phyloP scores from a whole-genome alignment of 768 basidiomycete species.

The Rhodotorula paludigena region DNA sequence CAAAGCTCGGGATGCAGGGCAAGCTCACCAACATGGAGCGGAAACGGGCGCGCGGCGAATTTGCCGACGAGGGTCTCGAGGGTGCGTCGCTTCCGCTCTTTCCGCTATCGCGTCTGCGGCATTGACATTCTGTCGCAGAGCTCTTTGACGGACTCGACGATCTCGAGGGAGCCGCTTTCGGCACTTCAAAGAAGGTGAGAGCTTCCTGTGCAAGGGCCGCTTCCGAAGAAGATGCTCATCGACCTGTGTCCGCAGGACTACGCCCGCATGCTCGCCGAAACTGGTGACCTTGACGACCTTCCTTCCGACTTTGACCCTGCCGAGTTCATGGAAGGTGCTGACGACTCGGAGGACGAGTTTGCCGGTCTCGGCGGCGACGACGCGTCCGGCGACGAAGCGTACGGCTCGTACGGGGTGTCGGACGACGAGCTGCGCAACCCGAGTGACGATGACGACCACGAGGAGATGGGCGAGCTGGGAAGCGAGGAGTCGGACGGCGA shows the following conservation, averaged over 20 bases:
- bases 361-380: slow-evolving; percentile 28
- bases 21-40: slow-evolving; percentile 40
- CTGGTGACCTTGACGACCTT: slow-evolving; percentile 41
- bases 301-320: slow-evolving; percentile 19
- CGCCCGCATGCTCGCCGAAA: slow-evolving; percentile 39
- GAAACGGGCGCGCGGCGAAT: slow-evolving; percentile 51
- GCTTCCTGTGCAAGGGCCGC: slow-evolving; percentile 5
- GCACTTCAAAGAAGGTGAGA: slow-evolving; percentile 45
- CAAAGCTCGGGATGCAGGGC: slow-evolving; percentile 59
- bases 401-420: slow-evolving; percentile 18
- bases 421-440: slow-evolving; percentile 35
- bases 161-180: slow-evolving; percentile 41
- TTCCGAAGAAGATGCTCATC: neutral
- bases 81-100: slow-evolving; percentile 53
- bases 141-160: slow-evolving; percentile 56
- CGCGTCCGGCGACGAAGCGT: slow-evolving; percentile 14
- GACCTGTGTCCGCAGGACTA: slow-evolving; percentile 20
- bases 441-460: slow-evolving; percentile 24
- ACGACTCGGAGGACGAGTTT: slow-evolving; percentile 35
- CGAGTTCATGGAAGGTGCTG: slow-evolving; percentile 19
- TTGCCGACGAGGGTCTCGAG: slow-evolving; percentile 74
- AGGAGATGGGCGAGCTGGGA: slow-evolving; percentile 26
- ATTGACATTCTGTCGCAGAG: slow-evolving; percentile 49
- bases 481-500: slow-evolving; percentile 41
- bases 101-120: neutral